Base-by-base conservation (phyloP, 1,284 basidiomycete species). In the Cryptococcus wingfieldii region DNA sequence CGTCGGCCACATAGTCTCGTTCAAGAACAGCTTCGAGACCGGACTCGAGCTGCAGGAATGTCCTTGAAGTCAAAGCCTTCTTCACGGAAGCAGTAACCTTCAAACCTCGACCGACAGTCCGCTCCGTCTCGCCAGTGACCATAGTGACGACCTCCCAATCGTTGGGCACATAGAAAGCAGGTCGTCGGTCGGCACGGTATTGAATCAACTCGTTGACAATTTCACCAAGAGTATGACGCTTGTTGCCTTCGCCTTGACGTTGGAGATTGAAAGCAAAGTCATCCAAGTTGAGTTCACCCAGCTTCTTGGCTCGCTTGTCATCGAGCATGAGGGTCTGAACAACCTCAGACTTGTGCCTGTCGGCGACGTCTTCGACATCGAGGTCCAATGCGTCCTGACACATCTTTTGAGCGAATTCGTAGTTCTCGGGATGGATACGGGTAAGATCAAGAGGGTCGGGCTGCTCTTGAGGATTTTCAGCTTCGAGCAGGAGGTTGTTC, bases 371-470 rank as follows among this genome's bases (percentile, higher is more conserved):
- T 72, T 97, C 94, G 69, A 94, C 91, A 66, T 97, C 94, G 37
- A 92, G 83, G 69, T 97, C 95, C 25, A 98, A 83, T 7, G 95
- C 92, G 75, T 98, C 95, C 12, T 91, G 90, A 38, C 96, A 95
- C 92, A 99, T 98, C 80, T 98, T 98, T 46, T 92, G 86, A 1
- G 96, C 95, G 53, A 98, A 83, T 68, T 97, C 92, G 74, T 98
- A 99, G 77, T 98, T 95, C 75, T 97, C 93, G 1, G 92, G 92
- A 74, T 99, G 96, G 60, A 99, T 92, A 14, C 96, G 88, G 23
- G 95, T 98, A 69, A 87, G 86, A 73, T 99, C 96, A 46, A 99
- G 81, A 4, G 93, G 90, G 75, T 98, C 95, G 12, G 89, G 86
- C 51, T 80, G 75, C 12, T 83, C 80, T 58, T 86, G 83, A 6